A percentile compares a stretch with the other conserved stretches of the same genome.
Evolutionary conservation across 805 yeast species (phyloP).

Genomic region (Wickerhamomyces alni): DNA sequence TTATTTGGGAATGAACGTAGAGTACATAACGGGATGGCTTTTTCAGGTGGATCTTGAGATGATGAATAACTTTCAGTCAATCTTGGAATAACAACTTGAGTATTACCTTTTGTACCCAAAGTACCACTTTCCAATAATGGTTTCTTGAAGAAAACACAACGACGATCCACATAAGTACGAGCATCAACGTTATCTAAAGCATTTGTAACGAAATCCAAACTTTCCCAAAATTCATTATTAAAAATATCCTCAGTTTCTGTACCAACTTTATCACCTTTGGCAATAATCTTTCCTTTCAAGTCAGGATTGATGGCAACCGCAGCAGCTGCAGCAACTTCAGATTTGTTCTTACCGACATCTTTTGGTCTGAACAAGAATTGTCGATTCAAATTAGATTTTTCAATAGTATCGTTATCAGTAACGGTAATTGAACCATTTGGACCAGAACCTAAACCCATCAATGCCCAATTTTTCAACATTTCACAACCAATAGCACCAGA

Average conservation of each 20-base stretch:
- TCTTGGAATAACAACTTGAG: slow-evolving; percentile 91
- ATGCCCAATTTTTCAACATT: slow-evolving; percentile 96
- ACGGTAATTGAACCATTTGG: slow-evolving; percentile 77
- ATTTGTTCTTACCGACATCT: slow-evolving; percentile 89
- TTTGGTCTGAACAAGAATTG: slow-evolving; percentile 92
- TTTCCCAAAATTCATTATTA: slow-evolving; percentile 79
- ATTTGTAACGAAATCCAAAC: slow-evolving; percentile 85
- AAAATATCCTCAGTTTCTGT: slow-evolving; percentile 86
- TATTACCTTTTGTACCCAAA: slow-evolving; percentile 96
- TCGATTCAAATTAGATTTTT: slow-evolving; percentile 91
- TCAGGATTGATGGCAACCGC: slow-evolving; percentile 84
- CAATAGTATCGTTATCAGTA: slow-evolving; percentile 94
- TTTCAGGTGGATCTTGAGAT: slow-evolving; percentile 98
- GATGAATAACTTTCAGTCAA: slow-evolving; percentile 95
- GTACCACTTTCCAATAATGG: slow-evolving; percentile 96
- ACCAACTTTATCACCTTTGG: slow-evolving; percentile 85
- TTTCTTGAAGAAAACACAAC: slow-evolving; percentile 89
- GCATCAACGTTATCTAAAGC: slow-evolving; percentile 98
- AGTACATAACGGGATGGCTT: slow-evolving; percentile 95
- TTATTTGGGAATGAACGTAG: slow-evolving; percentile 96
- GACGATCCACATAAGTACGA: slow-evolving; percentile 93
- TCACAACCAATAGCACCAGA: slow-evolving; percentile 99
- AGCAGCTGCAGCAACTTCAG: slow-evolving; percentile 86
- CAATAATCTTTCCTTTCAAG: slow-evolving; percentile 66
- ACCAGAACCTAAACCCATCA: slow-evolving; percentile 92